phyloP scores from a whole-genome alignment of 495 filamentous ascomycete species.

The Rostrohypoxylon terebratum region DNA sequence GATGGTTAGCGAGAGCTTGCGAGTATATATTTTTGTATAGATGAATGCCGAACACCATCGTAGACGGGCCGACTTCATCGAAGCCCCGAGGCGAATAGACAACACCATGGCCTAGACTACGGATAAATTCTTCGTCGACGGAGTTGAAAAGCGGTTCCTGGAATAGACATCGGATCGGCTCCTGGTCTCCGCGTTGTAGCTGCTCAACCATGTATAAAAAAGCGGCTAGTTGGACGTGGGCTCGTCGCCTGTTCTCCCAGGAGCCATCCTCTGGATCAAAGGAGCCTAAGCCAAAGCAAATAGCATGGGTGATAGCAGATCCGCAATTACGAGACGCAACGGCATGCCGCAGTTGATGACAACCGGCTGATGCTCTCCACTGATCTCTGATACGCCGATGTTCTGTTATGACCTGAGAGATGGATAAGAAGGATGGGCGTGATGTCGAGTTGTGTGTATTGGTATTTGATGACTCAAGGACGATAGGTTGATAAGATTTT shows the following conservation, averaged over 20 bases:
- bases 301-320: conserved; percentile 49
- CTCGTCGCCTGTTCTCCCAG: conserved; percentile 46
- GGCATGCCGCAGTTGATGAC: conserved; percentile 30
- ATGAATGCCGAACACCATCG: conserved; percentile 69
- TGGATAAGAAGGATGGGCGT: conserved; percentile 32
- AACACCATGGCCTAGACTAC: conserved; percentile 62
- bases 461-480: background rate
- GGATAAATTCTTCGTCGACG: conserved; percentile 69
- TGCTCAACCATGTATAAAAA: conserved; percentile 64
- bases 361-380: conserved; percentile 38
- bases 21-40: conserved; percentile 64
- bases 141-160: conserved; percentile 80
- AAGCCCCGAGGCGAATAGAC: conserved; percentile 70
- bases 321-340: conserved; percentile 16
- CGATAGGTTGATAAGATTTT: background rate
- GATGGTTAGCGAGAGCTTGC: conserved; percentile 46
- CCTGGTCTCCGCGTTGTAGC: conserved; percentile 44
- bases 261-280: conserved; percentile 57
- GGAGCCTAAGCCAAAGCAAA: conserved; percentile 60
- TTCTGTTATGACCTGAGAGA: conserved; percentile 37
- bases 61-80: conserved; percentile 59
- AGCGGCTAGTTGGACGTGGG: conserved; percentile 71
- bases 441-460: background rate
- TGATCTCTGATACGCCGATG: conserved; percentile 35
- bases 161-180: conserved; percentile 60